Evolutionary conservation across 2,329 filamentous ascomycete genomes (phyloP).

Genomic region (Trichoderma semiorbis): DNA sequence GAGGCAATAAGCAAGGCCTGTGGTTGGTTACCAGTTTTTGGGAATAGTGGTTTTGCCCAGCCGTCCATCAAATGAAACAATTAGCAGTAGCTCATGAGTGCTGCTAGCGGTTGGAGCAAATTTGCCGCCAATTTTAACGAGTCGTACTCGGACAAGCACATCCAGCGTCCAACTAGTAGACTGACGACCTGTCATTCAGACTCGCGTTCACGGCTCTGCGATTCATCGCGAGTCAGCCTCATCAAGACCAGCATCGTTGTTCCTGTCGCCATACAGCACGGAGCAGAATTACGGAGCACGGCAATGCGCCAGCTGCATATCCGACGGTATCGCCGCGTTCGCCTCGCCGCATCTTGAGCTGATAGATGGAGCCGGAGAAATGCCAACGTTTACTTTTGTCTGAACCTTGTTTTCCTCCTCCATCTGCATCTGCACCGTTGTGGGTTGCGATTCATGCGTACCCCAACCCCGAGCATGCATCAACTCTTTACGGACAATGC

Average conservation of each 20-base stretch:
- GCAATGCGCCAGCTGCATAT: slow-evolving; percentile 7
- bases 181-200: background rate
- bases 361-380: slow-evolving; percentile 14
- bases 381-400: background rate
- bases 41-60: background rate
- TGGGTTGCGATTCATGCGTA: background rate
- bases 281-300: background rate
- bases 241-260: background rate
- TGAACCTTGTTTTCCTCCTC: background rate
- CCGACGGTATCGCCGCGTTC: slow-evolving; percentile 9
- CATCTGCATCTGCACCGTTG: background rate
- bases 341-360: slow-evolving; percentile 18
- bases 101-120: slow-evolving; percentile 1
- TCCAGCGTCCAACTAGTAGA: background rate
- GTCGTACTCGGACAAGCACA: slow-evolving; percentile 9
- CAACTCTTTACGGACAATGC: background rate
- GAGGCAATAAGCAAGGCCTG: background rate
- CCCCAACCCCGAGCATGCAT: background rate
- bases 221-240: background rate
- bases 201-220: background rate
- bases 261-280: background rate
- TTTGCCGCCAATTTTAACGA: slow-evolving; percentile 1
- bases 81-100: background rate
- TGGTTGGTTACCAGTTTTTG: slow-evolving; percentile 16
- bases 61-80: slow-evolving; percentile 10